Evolutionary conservation across 1,284 basidiomycete species (phyloP).

Genomic region (Trametes sp.): DNA sequence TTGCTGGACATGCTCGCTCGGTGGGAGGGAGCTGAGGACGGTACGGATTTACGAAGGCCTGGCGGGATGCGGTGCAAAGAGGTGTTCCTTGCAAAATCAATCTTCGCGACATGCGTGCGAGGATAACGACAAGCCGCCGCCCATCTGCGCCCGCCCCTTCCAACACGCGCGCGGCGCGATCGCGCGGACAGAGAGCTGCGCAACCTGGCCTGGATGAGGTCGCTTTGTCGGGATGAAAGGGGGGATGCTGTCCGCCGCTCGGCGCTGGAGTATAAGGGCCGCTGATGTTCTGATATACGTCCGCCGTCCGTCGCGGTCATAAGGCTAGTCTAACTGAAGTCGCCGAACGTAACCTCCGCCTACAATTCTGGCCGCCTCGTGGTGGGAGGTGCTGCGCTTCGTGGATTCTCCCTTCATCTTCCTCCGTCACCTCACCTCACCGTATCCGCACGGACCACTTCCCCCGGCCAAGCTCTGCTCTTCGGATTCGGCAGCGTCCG

Average conservation of each 20-base stretch:
- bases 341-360: neutral
- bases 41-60: too few relatives aligned
- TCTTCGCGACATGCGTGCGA: neutral
- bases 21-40: neutral
- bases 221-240: too few relatives aligned
- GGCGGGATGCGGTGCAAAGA: neutral
- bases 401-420: slow-evolving; percentile 44
- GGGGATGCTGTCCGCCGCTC: too few relatives aligned
- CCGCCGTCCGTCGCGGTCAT: neutral
- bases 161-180: neutral
- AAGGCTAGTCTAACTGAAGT: neutral
- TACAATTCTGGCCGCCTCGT: slow-evolving; percentile 28
- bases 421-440: slow-evolving; percentile 52
- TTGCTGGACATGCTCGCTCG: neutral
- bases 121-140: neutral
- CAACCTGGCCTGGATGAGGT: neutral
- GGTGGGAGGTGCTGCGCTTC: slow-evolving; percentile 21
- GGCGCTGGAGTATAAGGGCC: neutral
- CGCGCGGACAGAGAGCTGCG: neutral
- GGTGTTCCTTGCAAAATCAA: neutral
- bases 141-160: neutral
- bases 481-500: slow-evolving; percentile 8
- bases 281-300: slow-evolving; percentile 3
- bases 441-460: slow-evolving; percentile 7
- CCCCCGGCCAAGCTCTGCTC: slow-evolving; percentile 4